A percentile compares a stretch with the other conserved stretches of the same genome.
Conservation (phyloP, 495 filamentous ascomycete species). For the Halenospora varia region DNA sequence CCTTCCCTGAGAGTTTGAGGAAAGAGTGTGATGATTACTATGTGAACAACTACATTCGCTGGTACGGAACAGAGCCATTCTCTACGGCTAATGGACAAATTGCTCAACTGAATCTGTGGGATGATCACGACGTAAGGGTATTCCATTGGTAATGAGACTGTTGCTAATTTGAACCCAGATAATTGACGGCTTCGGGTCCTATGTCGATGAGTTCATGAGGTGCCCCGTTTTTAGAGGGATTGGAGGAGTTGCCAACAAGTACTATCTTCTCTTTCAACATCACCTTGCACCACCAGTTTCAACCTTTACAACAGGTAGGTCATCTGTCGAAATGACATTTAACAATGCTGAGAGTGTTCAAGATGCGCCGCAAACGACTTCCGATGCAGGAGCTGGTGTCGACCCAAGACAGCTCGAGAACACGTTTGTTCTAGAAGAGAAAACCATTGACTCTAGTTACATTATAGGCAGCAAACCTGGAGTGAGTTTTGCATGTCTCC, state of each 20-base stretch:
- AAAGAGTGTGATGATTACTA: conserved; percentile 85
- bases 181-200: conserved; percentile 90
- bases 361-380: conserved; percentile 50
- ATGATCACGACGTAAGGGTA: conserved; percentile 68
- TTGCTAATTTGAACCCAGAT: conserved; percentile 45
- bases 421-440: conserved; percentile 59
- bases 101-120: conserved; percentile 92
- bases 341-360: conserved; percentile 1
- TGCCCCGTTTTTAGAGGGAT: conserved; percentile 90
- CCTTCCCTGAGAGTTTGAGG: conserved; percentile 70
- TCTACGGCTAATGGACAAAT: conserved; percentile 80
- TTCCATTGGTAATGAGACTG: neutral
- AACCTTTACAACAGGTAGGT: conserved; percentile 67
- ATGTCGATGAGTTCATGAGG: conserved; percentile 90
- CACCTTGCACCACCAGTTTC: conserved; percentile 78
- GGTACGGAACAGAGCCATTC: conserved; percentile 81
- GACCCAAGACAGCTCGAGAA: conserved; percentile 66
- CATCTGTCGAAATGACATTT: neutral
- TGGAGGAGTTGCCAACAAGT: conserved; percentile 80
- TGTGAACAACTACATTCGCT: conserved; percentile 80
- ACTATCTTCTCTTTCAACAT: conserved; percentile 94
- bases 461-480: conserved; percentile 75
- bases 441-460: conserved; percentile 65
- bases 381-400: conserved; percentile 41
- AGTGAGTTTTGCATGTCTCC: conserved; percentile 6